Evolutionary conservation across 164 flowering plant genomes (phyloP), one percentile per base, ranked within the genome.

Genomic region (Amborella trichopoda): DNA sequence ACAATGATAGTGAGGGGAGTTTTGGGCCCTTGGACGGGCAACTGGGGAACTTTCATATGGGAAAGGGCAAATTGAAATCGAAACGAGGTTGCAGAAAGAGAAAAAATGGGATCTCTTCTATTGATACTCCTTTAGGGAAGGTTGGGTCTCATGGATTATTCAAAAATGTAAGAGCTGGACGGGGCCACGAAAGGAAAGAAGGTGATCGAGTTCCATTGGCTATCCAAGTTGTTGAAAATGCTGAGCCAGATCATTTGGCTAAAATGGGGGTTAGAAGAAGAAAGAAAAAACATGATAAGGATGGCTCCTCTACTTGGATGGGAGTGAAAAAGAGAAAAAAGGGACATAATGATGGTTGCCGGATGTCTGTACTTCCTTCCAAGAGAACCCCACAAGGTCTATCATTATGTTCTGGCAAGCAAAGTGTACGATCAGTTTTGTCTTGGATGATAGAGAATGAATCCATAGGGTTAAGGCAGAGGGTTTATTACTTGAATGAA

Each of bases 371-470:
- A 30, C 53, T 61, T 33, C 66, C 73, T 49, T 77, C 89, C 40
- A 78, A 74, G 68, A 66, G 81, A 54, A 76, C 62, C 40, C 60
- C 61, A 17, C 68, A 63, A 30, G 55, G 53, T 49, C 59, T 38
- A 19, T 20, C 23, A 56, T 44, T 62, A 17, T 55, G 53, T 58
- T 47, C 75, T 2, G 54, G 48, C 2, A 68, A 60, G 28, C 55
- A 26, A 5, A 68, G 51, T 9, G 78, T 83, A 39, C 69, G 68
- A 46, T 80, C 73, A 28, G 39, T 84, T 28, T 53, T 93, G 23
- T 82, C 95, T 42, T 82, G 79, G 95, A 53, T 93, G 66, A 81
- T 93, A 26, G 94, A 88, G 44, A 76, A 72, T 57, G 69, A 76
- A 44, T 63, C 71, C 41, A 62, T 88, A 47, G 33, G 78, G 48